Percentiles rank a stretch among this genome's conserved stretches.
phyloP scores from a whole-genome alignment of 495 filamentous ascomycete genomes.

The Jackrogersella minutella region DNA sequence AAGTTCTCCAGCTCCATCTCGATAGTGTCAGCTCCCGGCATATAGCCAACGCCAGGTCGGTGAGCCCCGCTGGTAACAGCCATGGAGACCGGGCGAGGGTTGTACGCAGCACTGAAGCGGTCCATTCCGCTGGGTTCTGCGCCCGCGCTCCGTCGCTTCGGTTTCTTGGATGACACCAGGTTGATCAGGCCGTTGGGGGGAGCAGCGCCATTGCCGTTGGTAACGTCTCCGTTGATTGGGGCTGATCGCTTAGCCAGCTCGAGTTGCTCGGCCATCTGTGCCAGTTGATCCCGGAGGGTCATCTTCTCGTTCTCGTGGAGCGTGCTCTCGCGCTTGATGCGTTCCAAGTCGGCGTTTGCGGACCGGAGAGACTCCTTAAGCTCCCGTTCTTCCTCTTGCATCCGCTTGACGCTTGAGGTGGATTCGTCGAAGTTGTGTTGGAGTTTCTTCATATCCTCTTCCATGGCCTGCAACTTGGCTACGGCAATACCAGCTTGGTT shows the following conservation, averaged over 20 bases:
- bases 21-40: slow-evolving; percentile 83
- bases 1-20: slow-evolving; percentile 93
- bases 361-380: slow-evolving; percentile 79
- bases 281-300: slow-evolving; percentile 83
- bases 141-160: slow-evolving; percentile 92
- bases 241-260: slow-evolving; percentile 78
- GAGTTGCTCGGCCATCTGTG: slow-evolving; percentile 90
- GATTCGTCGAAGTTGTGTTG: slow-evolving; percentile 87
- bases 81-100: slow-evolving; percentile 96
- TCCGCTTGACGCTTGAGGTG: slow-evolving; percentile 82
- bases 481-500: slow-evolving; percentile 97
- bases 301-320: slow-evolving; percentile 83
- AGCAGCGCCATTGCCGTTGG: slow-evolving; percentile 68
- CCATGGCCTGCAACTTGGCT: slow-evolving; percentile 85
- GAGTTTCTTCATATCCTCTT: slow-evolving; percentile 92
- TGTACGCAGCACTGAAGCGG: slow-evolving; percentile 88
- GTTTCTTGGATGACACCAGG: slow-evolving; percentile 95
- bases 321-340: slow-evolving; percentile 71
- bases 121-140: slow-evolving; percentile 82
- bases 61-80: slow-evolving; percentile 66
- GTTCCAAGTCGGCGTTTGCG: slow-evolving; percentile 79
- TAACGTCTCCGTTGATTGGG: slow-evolving; percentile 71
- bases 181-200: slow-evolving; percentile 87
- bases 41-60: slow-evolving; percentile 71
- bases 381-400: slow-evolving; percentile 89